Percentiles rank a stretch among this genome's conserved stretches.
These are phyloP conservation scores for Termitomyces sp. DNA, from an alignment of 768 basidiomycete genomes.

Conservation along the genomic window DNA sequence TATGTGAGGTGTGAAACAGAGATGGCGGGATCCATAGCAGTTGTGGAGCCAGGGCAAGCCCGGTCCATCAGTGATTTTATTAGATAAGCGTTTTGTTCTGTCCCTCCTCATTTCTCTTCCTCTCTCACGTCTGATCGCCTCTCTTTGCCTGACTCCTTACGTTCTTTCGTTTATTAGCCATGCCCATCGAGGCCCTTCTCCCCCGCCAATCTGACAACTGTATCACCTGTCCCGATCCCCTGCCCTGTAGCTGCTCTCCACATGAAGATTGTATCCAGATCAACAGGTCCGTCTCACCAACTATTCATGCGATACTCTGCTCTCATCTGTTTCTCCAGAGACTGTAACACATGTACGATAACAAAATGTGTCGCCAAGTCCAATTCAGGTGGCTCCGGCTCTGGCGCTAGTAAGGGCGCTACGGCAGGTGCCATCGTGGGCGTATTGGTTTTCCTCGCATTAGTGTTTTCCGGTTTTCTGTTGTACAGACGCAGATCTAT, in stretches of 20 bases:
- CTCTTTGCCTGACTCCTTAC: constrained; percentile 21
- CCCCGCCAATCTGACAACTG: constrained; percentile 38
- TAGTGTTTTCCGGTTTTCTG: constrained; percentile 49
- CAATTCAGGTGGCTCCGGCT: constrained; percentile 18
- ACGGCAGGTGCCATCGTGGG: constrained; percentile 74
- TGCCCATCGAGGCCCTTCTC: constrained; percentile 36
- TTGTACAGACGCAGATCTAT: constrained; percentile 61
- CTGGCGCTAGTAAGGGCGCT: constrained; percentile 58
- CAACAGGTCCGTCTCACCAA: constrained; percentile 43
- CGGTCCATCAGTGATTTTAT: constrained; percentile 16
- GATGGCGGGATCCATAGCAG: constrained; percentile 30
- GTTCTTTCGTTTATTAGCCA: constrained; percentile 27
- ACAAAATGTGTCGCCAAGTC: constrained; percentile 47
- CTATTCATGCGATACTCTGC: not conserved
- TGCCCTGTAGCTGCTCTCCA: constrained; percentile 52
- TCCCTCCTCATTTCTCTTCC: constrained; percentile 2
- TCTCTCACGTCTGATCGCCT: constrained; percentile 6
- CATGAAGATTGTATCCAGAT: constrained; percentile 60
- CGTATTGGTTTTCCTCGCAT: constrained; percentile 53
- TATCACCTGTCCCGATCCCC: constrained; percentile 46
- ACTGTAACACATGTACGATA: constrained; percentile 51
- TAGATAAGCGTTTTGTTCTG: constrained; percentile 9
- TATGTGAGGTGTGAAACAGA: constrained; percentile 56
- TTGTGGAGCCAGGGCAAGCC: not conserved
- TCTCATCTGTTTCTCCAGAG: constrained; percentile 35